A percentile compares a stretch with the other conserved stretches of the same genome.
These are phyloP conservation scores for Cynanchum wilfordii DNA, from an alignment of 257 asterid species.

Conservation along the genomic window DNA sequence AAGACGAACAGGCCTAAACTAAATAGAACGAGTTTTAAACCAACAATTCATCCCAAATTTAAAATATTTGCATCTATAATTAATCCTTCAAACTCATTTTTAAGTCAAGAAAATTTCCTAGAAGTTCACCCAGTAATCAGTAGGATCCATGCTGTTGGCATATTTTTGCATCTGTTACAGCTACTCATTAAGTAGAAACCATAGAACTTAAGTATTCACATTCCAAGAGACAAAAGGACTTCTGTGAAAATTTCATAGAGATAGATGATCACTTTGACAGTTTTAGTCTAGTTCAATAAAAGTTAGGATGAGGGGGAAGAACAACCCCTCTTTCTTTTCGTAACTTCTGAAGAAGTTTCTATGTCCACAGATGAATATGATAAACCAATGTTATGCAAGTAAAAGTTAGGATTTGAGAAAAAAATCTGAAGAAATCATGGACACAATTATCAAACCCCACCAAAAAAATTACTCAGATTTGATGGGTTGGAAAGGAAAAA, in stretches of 20 bases:
- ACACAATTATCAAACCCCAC: neutral
- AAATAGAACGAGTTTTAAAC: too few relatives aligned
- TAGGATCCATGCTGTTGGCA: too few relatives aligned
- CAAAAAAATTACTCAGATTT: neutral
- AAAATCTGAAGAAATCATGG: neutral
- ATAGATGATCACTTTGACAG: neutral
- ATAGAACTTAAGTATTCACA: neutral
- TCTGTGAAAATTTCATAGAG: neutral
- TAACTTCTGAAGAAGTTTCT: neutral
- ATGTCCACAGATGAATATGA: neutral
- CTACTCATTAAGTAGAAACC: slow-evolving; percentile 8
- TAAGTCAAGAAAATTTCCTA: too few relatives aligned
- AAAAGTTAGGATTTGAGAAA: neutral
- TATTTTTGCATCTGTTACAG: slow-evolving; percentile 12
- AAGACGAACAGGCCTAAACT: too few relatives aligned
- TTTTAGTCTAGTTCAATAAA: neutral
- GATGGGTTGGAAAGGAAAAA: neutral
- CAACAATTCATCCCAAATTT: too few relatives aligned
- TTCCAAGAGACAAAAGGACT: neutral
- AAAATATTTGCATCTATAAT: too few relatives aligned
- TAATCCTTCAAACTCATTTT: too few relatives aligned
- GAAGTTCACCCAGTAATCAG: too few relatives aligned
- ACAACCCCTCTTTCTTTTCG: neutral
- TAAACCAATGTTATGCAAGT: neutral
- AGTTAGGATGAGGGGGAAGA: neutral